These are phyloP conservation scores for Gamarada debralockiae DNA, from an alignment of 495 filamentous ascomycete genomes.

Conservation along the genomic window DNA sequence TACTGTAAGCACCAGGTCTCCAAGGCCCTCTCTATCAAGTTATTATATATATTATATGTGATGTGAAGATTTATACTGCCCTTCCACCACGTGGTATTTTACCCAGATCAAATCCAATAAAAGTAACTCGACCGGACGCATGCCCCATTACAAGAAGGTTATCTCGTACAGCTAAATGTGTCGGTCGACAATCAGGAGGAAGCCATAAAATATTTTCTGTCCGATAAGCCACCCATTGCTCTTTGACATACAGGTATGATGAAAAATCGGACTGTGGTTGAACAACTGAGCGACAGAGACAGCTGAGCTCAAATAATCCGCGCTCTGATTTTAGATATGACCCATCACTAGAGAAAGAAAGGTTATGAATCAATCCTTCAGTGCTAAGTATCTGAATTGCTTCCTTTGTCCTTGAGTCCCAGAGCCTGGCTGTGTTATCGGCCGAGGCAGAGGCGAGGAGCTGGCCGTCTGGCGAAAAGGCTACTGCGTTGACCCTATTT, in stretches of 20 bases:
- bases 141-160: constrained; percentile 4
- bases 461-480: constrained; percentile 19
- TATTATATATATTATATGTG: too few relatives aligned
- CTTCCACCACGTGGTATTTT: neutral
- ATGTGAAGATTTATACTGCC: neutral
- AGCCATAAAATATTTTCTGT: neutral
- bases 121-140: neutral
- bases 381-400: constrained; percentile 14
- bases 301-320: neutral
- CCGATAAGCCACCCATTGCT: neutral
- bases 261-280: neutral
- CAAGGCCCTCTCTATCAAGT: neutral
- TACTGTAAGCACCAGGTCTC: neutral
- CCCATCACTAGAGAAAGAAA: constrained; percentile 2
- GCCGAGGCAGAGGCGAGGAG: constrained; percentile 12
- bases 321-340: neutral
- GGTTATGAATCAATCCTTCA: neutral
- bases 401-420: constrained; percentile 12
- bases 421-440: constrained; percentile 14
- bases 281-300: neutral
- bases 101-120: constrained; percentile 1
- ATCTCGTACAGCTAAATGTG: neutral
- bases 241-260: neutral
- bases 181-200: neutral
- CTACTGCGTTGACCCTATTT: constrained; percentile 4